Evolutionary conservation across 176 grass and related monocot genomes (phyloP), one percentile per base, ranked within the genome.

Genomic region (Typha latifolia): DNA sequence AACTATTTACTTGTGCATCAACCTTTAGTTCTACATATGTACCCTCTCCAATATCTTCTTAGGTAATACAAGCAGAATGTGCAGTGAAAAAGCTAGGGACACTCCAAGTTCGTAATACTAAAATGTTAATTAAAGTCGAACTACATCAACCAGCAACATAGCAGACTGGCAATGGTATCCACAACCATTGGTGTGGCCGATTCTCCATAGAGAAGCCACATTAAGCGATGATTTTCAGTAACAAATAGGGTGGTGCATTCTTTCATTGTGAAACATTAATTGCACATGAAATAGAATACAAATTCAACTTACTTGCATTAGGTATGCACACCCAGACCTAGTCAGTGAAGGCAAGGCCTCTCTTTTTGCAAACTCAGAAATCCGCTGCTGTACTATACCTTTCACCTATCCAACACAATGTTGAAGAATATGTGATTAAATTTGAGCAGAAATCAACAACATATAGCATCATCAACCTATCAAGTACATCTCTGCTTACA

Each of bases 271-370:
- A 70, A 63, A 50, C 23, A 49, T 24, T 66, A 21, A 32, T 65
- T 31, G 49, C 21, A 49, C 19, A 62, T 49, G 9, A 48, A 48
- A 31, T 49, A 73, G 20, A 66, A 12, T 22, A 82, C 32, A 56
- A 19, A 47, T 43, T 48, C 49, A 27, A 76, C 64, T 78, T 83
- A 92, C 94, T 84, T 97, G 78, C 85, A 97, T 90, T 69, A 97
- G 66, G 82, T 97, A 93, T 71, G 86, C 89, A 81, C 94, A 97
- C 18, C 94, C 89, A 81, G 94, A 97, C 73, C 89, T 89, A 70
- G 85, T 92, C 73, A 97, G 86, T 75, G 94, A 97, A 84, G 94
- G 85, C 49, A 97, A 87, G 19, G 81, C 70, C 74, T 97, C 89
- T 77, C 78, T 93, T 77, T 74, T 93, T 26, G 94, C 81, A 76